Percentiles rank a stretch among this genome's conserved stretches.
Conservation (phyloP, 2,329 filamentous ascomycete species). For the Fusarium miscanthi region DNA sequence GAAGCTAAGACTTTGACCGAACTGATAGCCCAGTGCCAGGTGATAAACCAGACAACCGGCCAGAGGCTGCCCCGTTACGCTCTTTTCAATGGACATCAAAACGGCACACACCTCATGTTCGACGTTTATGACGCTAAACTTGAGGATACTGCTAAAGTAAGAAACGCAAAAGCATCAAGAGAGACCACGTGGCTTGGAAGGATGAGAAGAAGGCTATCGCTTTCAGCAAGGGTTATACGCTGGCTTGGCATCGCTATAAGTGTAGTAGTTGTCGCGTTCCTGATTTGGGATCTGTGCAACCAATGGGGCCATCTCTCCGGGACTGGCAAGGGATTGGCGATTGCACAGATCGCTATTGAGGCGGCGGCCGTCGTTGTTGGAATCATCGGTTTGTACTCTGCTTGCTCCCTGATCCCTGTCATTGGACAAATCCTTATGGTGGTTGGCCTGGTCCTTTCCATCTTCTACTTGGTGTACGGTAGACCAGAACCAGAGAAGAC, state of each 20-base stretch:
- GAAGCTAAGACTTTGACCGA: not conserved
- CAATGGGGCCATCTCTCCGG: not conserved
- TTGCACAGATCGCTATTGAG: not conserved
- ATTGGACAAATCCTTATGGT: not conserved
- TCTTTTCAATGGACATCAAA: no score
- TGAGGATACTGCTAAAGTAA: rapidly evolving
- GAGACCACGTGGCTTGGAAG: not conserved
- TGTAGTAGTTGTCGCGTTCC: not conserved
- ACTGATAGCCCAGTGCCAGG: not conserved
- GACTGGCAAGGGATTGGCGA: not conserved
- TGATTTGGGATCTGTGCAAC: not conserved
- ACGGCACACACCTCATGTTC: no score
- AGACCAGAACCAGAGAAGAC: not conserved
- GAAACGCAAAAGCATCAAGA: not conserved
- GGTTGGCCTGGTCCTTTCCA: not conserved
- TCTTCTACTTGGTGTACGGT: not conserved
- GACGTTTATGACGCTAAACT: rapidly evolving
- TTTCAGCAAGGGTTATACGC: not conserved
- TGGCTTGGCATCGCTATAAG: not conserved
- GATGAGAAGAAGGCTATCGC: not conserved
- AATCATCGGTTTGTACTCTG: not conserved
- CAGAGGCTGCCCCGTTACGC: no score
- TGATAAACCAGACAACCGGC: not conserved
- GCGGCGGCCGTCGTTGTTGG: not conserved
- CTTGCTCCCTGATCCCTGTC: not conserved